Conservation (phyloP, 2,329 filamentous ascomycete genomes). For the Coniosporium tulheliwenetii region DNA sequence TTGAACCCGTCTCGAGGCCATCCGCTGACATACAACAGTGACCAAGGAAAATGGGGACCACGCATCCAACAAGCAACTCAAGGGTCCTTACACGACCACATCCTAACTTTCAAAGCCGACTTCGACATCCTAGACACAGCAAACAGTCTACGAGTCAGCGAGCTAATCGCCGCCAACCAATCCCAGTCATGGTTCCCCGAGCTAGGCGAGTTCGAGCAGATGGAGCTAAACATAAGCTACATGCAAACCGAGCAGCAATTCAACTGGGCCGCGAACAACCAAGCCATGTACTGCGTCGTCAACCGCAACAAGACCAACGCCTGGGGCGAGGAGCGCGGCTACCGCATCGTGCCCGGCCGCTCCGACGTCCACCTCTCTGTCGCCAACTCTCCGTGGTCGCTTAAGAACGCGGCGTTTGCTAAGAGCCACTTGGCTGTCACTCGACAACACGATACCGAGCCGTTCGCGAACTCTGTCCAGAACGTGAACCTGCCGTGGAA, state of each 20-base stretch:
- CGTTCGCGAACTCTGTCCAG: conserved; percentile 30
- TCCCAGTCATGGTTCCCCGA: conserved; percentile 9
- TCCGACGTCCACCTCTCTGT: conserved; percentile 28
- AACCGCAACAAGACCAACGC: conserved; percentile 19
- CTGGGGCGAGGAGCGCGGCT: conserved; percentile 26
- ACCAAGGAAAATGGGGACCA: conserved; percentile 18
- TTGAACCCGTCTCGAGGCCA: conserved; percentile 14
- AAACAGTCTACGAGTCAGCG: conserved; percentile 20
- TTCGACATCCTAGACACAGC: conserved; percentile 19
- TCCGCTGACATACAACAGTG: conserved; percentile 14
- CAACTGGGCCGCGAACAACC: conserved; percentile 21
- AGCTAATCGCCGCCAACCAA: conserved; percentile 13
- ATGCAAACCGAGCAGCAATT: conserved; percentile 8
- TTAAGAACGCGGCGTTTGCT: conserved; percentile 30
- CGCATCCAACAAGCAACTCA: conserved; percentile 19
- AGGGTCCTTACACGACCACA: conserved; percentile 22
- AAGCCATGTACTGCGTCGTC: conserved; percentile 24
- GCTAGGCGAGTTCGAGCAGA: conserved; percentile 7
- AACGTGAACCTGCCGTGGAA: conserved; percentile 24
- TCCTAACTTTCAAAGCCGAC: conserved; percentile 26
- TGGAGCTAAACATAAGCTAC: too few species aligned
- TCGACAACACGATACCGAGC: conserved; percentile 37
- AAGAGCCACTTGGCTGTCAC: conserved; percentile 36
- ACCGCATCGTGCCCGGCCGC: conserved; percentile 24
- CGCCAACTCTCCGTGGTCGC: conserved; percentile 20